phyloP scores from a whole-genome alignment of 1,284 basidiomycete genomes.

The Ceratobasidium sp. region DNA sequence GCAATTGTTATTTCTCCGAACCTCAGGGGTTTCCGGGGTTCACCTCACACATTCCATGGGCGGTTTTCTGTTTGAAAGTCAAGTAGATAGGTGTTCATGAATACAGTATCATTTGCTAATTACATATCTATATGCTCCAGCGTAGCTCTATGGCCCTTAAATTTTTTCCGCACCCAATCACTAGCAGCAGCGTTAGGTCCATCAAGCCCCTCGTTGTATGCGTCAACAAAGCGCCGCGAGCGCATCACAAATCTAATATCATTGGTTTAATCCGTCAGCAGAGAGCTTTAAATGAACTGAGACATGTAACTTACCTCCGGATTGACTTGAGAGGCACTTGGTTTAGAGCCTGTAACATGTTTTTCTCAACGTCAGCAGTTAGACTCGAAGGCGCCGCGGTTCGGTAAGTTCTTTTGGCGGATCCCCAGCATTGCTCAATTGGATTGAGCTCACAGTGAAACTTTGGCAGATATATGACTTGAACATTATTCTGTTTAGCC shows the following conservation, averaged over 20 bases:
- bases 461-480: constrained; percentile 54
- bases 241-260: background rate
- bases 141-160: background rate
- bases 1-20: too few relatives aligned
- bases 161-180: constrained; percentile 8
- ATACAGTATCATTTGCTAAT: too few relatives aligned
- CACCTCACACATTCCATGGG: too few relatives aligned
- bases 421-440: constrained; percentile 58
- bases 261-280: background rate
- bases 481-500: constrained; percentile 52
- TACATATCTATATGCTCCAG: background rate
- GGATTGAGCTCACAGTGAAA: constrained; percentile 59
- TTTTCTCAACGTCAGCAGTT: background rate
- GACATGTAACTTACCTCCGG: background rate
- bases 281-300: background rate
- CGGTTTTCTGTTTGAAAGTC: too few relatives aligned
- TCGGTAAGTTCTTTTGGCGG: constrained; percentile 44
- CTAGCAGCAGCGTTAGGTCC: background rate
- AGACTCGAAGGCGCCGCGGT: background rate
- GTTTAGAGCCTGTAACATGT: background rate
- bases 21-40: too few relatives aligned
- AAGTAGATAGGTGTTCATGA: too few relatives aligned
- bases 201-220: background rate
- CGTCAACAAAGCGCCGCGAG: constrained; percentile 1
- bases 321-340: background rate